A percentile compares a stretch with the other conserved stretches of the same genome.
Conservation (phyloP, 371 early-diverging fungal species). For the Mucor velutinosus region DNA sequence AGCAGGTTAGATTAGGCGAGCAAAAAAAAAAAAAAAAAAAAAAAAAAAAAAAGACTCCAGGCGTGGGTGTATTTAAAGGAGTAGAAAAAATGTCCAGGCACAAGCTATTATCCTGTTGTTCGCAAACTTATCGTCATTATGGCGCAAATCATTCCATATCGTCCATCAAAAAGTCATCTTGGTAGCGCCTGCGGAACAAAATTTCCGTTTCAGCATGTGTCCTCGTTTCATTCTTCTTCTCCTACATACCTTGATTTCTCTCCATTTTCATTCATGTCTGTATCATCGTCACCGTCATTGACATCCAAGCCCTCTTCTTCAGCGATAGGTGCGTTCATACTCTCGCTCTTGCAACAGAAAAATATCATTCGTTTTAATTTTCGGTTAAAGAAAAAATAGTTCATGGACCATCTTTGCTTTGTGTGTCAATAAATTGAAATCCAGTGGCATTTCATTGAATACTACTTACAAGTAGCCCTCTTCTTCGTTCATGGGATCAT, state of each 20-base stretch:
- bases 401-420: conserved; percentile 81
- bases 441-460: background rate
- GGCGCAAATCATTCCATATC: conserved; percentile 38
- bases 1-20: background rate
- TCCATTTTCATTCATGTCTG: background rate
- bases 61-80: conserved; percentile 14
- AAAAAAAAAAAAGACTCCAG: background rate
- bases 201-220: background rate
- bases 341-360: conserved; percentile 82
- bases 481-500: conserved; percentile 90
- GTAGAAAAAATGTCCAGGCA: background rate
- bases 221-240: background rate
- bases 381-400: conserved; percentile 93
- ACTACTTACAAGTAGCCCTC: conserved; percentile 58
- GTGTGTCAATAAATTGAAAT: background rate
- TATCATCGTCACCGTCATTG: conserved; percentile 21
- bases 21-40: background rate
- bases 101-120: background rate
- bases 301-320: conserved; percentile 32
- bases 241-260: conserved; percentile 11
- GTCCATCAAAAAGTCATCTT: conserved; percentile 46
- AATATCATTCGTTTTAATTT: conserved; percentile 88
- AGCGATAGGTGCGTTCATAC: conserved; percentile 40
- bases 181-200: conserved; percentile 24
- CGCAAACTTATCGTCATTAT: conserved; percentile 9